Evolutionary conservation across 2,329 filamentous ascomycete genomes (phyloP).

Genomic region (Aotearoamyces nothofagi): DNA sequence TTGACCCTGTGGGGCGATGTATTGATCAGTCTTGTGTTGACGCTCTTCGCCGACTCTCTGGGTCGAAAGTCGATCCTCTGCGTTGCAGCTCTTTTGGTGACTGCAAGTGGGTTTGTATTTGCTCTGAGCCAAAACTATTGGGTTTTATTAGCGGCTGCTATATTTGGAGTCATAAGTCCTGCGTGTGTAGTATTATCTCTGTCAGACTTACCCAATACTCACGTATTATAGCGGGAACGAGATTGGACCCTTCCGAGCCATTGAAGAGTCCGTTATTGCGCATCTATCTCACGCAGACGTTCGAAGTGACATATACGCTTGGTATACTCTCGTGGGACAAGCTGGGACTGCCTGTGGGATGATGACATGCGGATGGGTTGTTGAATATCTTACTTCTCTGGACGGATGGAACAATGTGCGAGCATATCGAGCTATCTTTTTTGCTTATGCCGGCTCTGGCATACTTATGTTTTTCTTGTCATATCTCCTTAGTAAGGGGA

Average conservation of each 20-base stretch:
- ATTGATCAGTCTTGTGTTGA: conserved; percentile 40
- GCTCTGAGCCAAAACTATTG: conserved; percentile 36
- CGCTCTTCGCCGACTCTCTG: conserved; percentile 39
- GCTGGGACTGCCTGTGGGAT: conserved; percentile 46
- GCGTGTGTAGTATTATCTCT: conserved; percentile 18
- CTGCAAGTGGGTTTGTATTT: conserved; percentile 38
- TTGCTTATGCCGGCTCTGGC: conserved; percentile 39
- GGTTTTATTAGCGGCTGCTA: conserved; percentile 38
- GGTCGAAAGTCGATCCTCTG: conserved; percentile 38
- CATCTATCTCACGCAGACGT: conserved; percentile 31
- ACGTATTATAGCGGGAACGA: conserved; percentile 37
- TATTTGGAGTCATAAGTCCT: conserved; percentile 47
- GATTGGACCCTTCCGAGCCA: conserved; percentile 45
- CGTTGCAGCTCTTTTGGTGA: conserved; percentile 39
- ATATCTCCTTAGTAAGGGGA: conserved; percentile 28
- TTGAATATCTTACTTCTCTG: conserved; percentile 30
- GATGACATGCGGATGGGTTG: conserved; percentile 40
- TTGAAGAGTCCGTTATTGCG: conserved; percentile 45
- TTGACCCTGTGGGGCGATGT: conserved; percentile 45
- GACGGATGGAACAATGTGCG: conserved; percentile 27
- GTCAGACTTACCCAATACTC: neutral
- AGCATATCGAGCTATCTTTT: conserved; percentile 41
- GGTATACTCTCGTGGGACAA: conserved; percentile 43
- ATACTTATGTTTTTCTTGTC: conserved; percentile 38
- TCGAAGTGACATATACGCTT: conserved; percentile 42